Conservation (phyloP, 208 protist species). For the Trypanosoma cruzi region DNA sequence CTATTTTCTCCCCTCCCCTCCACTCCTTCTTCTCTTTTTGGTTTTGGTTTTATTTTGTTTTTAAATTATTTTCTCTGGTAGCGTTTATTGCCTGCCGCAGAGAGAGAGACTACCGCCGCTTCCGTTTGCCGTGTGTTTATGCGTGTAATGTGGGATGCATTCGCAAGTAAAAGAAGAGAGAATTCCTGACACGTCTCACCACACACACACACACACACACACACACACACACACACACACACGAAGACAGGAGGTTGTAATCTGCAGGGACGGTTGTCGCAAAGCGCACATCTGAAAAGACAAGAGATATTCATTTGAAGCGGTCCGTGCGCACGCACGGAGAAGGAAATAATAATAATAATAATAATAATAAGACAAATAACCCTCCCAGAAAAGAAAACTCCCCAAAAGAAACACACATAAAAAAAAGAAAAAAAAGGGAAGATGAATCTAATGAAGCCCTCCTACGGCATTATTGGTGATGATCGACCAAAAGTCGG, state of each 20-base stretch:
- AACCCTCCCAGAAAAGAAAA: background rate
- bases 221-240: too few relatives aligned
- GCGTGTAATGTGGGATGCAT: background rate
- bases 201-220: too few relatives aligned
- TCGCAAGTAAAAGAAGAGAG: background rate
- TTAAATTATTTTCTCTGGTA: background rate
- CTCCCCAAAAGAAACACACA: background rate
- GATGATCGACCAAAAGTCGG: constrained; percentile 7
- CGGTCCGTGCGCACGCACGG: background rate
- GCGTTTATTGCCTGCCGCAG: background rate
- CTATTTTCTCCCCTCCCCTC: too few relatives aligned
- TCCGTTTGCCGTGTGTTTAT: background rate
- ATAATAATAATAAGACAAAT: background rate
- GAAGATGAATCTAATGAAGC: background rate
- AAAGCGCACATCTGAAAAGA: constrained; percentile 1
- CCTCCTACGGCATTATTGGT: background rate
- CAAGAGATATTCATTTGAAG: background rate
- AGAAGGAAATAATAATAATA: constrained; percentile 1
- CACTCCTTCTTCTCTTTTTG: background rate
- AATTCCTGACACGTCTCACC: too few relatives aligned
- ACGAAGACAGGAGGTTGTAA: too few relatives aligned
- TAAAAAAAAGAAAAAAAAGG: constrained; percentile 9
- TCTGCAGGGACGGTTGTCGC: too few relatives aligned
- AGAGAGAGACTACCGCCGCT: background rate
- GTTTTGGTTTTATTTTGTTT: constrained; percentile 1